Base-by-base conservation (phyloP, 106 monocot species). In the Dioscorea zingiberensis region DNA sequence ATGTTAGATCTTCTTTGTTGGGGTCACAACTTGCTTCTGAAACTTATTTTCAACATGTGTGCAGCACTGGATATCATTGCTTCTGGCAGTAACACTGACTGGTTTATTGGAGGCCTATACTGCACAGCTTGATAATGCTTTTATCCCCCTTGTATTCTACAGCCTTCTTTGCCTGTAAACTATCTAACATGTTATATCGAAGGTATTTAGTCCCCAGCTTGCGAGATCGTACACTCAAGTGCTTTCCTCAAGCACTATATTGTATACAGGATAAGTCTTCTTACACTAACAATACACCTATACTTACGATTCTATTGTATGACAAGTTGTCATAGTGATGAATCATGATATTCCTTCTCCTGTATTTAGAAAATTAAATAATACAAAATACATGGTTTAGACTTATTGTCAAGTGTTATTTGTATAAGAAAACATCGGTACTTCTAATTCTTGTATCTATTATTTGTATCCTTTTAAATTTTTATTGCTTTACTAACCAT, bases 21-120 rank as follows among this genome's bases (percentile, higher is more conserved):
- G n/a, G n/a, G 6, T 45, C 27, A 44, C 15, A 23, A 11, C 45
- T 45, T 48, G 25, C 4, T 23, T 15, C 51, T 54, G 58, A 56
- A 68, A 21, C 29, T 65, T 26, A 21, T 24, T 47, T 38, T 61
- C 38, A 32, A 13, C 28, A 13, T 56, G 15, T 56, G 15, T 80
- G 84, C 88, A 98, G 98, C 83, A 98, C 69, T 98, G 98, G 98
- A 21, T 80, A 25, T 84, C 98, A 44, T 67, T 98, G 58, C 59
- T 93, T 11, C 44, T 75, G 60, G 98, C 98, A 18, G 93, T 93
- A 3, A 84, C 80, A 6, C 25, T 87, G 62, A 93, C 76, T 54
- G 98, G 98, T 14, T 86, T 98, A 58, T 69, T 93, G 82, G 98
- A 98, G 73, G 98, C 93, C 0, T 84, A 87, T 71, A 98, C 98